Percentiles rank a stretch among this genome's conserved stretches.
Evolutionary conservation across 2,329 filamentous ascomycete species (phyloP).

Genomic region (Fusarium sulawesiense): DNA sequence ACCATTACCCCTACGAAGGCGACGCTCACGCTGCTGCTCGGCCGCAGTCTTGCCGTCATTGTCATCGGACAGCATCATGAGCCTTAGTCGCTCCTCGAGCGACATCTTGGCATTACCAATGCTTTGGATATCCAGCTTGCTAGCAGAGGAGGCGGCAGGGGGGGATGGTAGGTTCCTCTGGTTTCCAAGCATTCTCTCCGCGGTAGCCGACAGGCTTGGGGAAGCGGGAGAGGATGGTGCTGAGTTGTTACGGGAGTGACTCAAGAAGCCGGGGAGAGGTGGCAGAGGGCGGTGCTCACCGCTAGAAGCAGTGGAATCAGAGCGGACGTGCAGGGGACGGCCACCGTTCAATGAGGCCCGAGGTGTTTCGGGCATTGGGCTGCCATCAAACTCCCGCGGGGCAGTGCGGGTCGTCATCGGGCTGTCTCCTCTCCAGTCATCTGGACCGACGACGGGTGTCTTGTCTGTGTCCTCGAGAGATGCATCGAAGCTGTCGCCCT

Average conservation of each 20-base stretch:
- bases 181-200: conserved; percentile 75
- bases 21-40: conserved; percentile 75
- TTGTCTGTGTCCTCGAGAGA: conserved; percentile 96
- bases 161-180: conserved; percentile 79
- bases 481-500: conserved; percentile 93
- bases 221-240: conserved; percentile 66
- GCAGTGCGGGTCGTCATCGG: conserved; percentile 51
- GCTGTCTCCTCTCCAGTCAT: conserved; percentile 89
- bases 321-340: conserved; percentile 69
- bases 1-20: conserved; percentile 71
- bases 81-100: conserved; percentile 83
- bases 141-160: conserved; percentile 72
- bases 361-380: conserved; percentile 71
- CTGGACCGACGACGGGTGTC: conserved; percentile 96
- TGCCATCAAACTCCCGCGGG: conserved; percentile 68
- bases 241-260: conserved; percentile 53
- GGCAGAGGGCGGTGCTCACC: conserved; percentile 87
- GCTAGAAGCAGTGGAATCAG: conserved; percentile 81
- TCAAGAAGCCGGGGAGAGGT: conserved; percentile 76
- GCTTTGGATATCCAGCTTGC: conserved; percentile 81
- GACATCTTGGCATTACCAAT: conserved; percentile 82
- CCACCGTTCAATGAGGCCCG: conserved; percentile 49
- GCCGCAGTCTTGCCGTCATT: conserved; percentile 67
- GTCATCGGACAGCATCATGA: conserved; percentile 88
- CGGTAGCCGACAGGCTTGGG: conserved; percentile 73